Evolutionary conservation across 805 yeast species (phyloP), one percentile per base, ranked within the genome.

Genomic region (Yarrowia sp.): DNA sequence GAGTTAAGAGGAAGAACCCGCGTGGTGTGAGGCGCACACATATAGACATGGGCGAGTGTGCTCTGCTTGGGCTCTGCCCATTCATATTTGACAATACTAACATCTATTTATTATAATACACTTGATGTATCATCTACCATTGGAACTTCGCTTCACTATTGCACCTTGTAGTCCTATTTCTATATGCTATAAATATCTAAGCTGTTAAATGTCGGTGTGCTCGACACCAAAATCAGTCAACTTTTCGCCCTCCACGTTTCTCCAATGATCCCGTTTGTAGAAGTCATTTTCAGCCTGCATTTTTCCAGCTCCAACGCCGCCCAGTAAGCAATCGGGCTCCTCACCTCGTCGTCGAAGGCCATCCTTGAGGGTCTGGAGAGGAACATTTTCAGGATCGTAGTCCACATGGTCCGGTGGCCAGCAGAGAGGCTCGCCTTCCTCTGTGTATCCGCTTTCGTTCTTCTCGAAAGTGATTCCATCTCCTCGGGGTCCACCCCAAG

Each of bases 201-300:
- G 28, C 2, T 19, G 28, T 33, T 52, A 52, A 11, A n/a, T 36
- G 5, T 54, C 61, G 44, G 61, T 54, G 19, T 36, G 14, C 71
- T 92, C 98, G 2, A 93, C 98, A 0, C 98, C 98, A 73, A 85
- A 92, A 75, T 91, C 97, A 41, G 82, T 82, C 51, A 93, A 77
- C 12, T 82, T 82, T 71, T 93, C 98, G n/a, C 99, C 99, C 73
- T 87, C 81, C 17, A 81, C 85, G 72, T 89, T 91, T 65, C 75
- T 76, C 96, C 96, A 92, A 44, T 83, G 79, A 14, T 75, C 78
- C 36, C 86, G 65, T 11, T 72, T 69, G 67, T 73, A 76, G 28
- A 64, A 61, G 16, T 46, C 64, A 21, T 54, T 46, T 5, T 59
- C 65, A 7, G 62, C 12, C 28, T 26, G 19, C 36, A 32, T 56